These are phyloP conservation scores for Fraxinus sp. DNA, from an alignment of 305 asterid species.

Conservation along the genomic window DNA sequence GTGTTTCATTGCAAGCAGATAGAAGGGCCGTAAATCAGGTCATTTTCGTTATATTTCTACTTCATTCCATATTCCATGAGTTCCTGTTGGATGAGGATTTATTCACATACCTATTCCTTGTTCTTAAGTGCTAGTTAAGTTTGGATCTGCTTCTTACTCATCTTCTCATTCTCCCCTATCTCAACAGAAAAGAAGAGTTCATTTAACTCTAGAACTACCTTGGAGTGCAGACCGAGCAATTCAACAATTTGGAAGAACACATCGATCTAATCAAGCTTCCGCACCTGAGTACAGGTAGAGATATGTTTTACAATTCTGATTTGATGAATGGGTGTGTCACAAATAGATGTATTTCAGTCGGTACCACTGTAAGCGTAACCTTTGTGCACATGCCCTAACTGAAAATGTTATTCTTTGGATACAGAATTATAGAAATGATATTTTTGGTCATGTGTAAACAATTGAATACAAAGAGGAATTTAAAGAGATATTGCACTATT, in stretches of 20 bases:
- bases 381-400: neutral
- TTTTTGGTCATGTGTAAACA: neutral
- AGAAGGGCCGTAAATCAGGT: constrained; percentile 96
- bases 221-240: constrained; percentile 99
- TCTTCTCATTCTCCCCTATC: constrained; percentile 21
- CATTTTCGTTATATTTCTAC: constrained; percentile 1
- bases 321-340: constrained; percentile 4
- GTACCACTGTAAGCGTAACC: neutral
- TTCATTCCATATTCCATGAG: constrained; percentile 4
- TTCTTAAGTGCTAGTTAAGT: constrained; percentile 20
- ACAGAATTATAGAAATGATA: neutral
- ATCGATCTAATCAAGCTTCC: constrained; percentile 95
- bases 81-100: constrained; percentile 23
- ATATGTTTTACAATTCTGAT: constrained; percentile 21
- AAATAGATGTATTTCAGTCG: neutral
- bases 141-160: constrained; percentile 5
- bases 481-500: neutral
- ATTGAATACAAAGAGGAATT: neutral
- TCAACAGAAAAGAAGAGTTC: constrained; percentile 93
- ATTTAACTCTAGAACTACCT: constrained; percentile 91
- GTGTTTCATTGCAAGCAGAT: constrained; percentile 99
- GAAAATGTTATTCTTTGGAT: neutral
- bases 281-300: constrained; percentile 93
- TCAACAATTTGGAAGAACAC: constrained; percentile 99
- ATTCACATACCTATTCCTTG: constrained; percentile 16